A percentile compares a stretch with the other conserved stretches of the same genome.
Evolutionary conservation across 441 rosid genomes (phyloP).

Genomic region (Pelargonium citronellum): DNA sequence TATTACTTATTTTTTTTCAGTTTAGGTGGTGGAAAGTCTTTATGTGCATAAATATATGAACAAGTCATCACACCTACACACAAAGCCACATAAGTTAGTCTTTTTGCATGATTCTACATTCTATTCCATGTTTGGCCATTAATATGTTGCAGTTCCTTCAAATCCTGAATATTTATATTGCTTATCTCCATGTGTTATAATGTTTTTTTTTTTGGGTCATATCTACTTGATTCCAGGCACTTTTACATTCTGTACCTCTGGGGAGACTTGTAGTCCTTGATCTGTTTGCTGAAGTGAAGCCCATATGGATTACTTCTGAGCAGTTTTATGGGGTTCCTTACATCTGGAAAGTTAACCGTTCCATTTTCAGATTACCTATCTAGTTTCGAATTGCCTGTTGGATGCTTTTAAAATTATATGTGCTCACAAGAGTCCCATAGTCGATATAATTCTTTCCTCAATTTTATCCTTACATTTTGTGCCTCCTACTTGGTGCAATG

Average conservation of each 20-base stretch:
- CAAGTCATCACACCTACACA: too few relatives aligned
- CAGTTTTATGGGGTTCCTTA: constrained; percentile 90
- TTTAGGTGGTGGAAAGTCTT: too few relatives aligned
- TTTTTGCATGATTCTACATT: too few relatives aligned
- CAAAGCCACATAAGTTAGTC: too few relatives aligned
- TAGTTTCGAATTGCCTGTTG: neutral
- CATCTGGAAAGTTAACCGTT: constrained; percentile 54
- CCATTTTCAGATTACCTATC: neutral
- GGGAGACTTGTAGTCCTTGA: constrained; percentile 96
- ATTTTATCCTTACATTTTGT: too few relatives aligned
- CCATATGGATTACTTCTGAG: constrained; percentile 73
- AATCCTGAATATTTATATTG: too few relatives aligned
- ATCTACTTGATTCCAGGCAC: constrained; percentile 54
- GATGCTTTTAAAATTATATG: neutral
- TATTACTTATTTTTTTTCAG: too few relatives aligned
- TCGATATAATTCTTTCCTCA: neutral
- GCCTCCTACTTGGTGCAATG: too few relatives aligned
- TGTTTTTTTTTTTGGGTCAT: neutral
- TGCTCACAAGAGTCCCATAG: neutral
- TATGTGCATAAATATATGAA: too few relatives aligned
- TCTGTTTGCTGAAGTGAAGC: constrained; percentile 86
- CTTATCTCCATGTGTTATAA: too few relatives aligned
- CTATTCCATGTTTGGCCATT: too few relatives aligned
- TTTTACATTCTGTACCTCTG: constrained; percentile 78
- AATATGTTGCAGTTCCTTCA: too few relatives aligned